Evolutionary conservation across 2,329 filamentous ascomycete genomes (phyloP).

Genomic region (Pleomassaria siparia): DNA sequence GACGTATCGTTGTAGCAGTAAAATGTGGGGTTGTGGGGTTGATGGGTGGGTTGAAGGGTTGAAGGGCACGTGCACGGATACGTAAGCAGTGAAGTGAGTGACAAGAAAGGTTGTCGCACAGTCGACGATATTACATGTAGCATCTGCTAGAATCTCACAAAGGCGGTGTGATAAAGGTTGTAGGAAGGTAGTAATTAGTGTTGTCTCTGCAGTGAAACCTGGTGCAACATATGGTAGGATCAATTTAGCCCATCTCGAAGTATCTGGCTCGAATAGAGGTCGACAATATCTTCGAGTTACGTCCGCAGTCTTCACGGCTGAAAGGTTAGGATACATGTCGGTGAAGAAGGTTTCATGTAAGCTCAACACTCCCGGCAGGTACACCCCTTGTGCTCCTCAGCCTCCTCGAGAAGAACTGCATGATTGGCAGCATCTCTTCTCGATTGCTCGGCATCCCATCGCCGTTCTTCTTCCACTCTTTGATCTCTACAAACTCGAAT

Average conservation of each 20-base stretch:
- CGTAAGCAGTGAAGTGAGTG: background rate
- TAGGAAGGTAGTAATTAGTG: no score
- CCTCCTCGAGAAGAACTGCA: slow-evolving; percentile 76
- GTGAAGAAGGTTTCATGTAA: slow-evolving; percentile 29
- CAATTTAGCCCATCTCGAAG: no score
- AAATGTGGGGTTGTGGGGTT: background rate
- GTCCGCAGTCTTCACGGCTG: no score
- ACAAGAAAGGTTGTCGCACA: background rate
- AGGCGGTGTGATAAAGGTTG: background rate
- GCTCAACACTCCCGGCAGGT: slow-evolving; percentile 55
- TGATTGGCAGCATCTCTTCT: slow-evolving; percentile 87
- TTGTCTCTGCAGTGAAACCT: no score
- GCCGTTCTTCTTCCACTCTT: slow-evolving; percentile 56
- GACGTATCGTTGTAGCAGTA: slow-evolving; percentile 1
- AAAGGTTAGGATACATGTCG: no score
- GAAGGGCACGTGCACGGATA: background rate
- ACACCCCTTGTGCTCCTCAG: slow-evolving; percentile 58
- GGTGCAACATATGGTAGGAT: background rate
- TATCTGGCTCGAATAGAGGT: no score
- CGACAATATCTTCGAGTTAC: no score
- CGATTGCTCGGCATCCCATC: slow-evolving; percentile 81
- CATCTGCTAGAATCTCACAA: background rate
- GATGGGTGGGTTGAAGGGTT: no score
- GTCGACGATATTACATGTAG: background rate
- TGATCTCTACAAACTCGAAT: slow-evolving; percentile 55